phyloP scores from a whole-genome alignment of 768 basidiomycete species.

The Mycena filopes region DNA sequence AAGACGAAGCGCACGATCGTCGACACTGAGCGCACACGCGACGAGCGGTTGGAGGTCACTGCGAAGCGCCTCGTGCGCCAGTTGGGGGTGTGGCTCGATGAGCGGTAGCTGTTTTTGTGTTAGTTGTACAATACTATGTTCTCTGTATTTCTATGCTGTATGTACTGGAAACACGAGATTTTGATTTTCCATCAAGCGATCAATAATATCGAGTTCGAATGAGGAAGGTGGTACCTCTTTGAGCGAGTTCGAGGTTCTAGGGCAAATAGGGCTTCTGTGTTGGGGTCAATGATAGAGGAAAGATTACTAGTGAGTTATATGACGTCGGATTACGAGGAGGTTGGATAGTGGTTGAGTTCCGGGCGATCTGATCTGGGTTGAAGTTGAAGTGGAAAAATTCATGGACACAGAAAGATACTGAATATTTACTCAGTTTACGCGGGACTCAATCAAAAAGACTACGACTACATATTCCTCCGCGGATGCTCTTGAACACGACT shows the following conservation, averaged over 20 bases:
- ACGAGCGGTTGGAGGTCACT: constrained; percentile 66
- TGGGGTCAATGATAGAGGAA: no score
- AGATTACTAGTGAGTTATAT: no score
- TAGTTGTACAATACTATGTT: background rate
- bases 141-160: background rate
- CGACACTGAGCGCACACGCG: constrained; percentile 58
- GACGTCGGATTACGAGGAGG: no score
- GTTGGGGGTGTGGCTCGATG: constrained; percentile 55
- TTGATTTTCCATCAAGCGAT: background rate
- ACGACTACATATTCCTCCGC: no score
- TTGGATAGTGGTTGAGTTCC: no score
- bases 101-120: background rate
- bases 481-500: no score
- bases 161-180: background rate
- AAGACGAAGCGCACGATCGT: constrained; percentile 63
- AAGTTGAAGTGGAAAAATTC: no score
- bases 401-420: no score
- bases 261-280: no score
- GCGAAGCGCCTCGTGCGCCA: constrained; percentile 64
- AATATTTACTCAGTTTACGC: no score
- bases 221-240: background rate
- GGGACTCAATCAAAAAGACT: no score
- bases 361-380: no score
- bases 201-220: constrained; percentile 7
- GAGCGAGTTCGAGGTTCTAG: background rate